Evolutionary conservation across 2,329 filamentous ascomycete species (phyloP), one percentile per base, ranked within the genome.

Genomic region (Fusarium torreyae): DNA sequence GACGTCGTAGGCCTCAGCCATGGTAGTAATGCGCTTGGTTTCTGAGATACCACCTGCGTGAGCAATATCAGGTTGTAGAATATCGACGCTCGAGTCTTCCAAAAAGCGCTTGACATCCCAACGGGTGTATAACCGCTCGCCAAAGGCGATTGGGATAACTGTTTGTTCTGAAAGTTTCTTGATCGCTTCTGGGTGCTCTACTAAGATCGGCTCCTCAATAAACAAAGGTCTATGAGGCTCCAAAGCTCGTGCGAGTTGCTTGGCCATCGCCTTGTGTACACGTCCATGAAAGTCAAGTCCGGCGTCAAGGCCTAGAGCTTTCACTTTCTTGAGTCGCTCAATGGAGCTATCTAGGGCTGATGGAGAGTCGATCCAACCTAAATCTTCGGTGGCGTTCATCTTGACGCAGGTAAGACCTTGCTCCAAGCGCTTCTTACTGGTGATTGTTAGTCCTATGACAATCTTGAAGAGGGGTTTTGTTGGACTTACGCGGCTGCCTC

Each of bases 211-310:
- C 69, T 94, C 91, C 75, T 94, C 92, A 43, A 94, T 89, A 76
- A 94, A 94, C n/a, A 94, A 80, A 0, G 91, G 92, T 2, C 84
- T 83, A 68, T 92, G 85, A 0, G 91, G 90, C 65, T 91, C 91
- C 0, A 94, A 83, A 0, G 86, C 83, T 59, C 86, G 86, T 2
- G 90, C 90, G 4, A 94, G 84, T 70, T 94, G 92, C 70, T 92
- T 93, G 0, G 91, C 92, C 91, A 94, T 94, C n/a, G 91, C 90
- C 65, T 91, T 91, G 78, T 94, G 92, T 1, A 93, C 82, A 10
- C 91, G 87, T 5, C 92, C 92, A 75, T 94, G 92, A 77, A 94
- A 94, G 72, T 94, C 92, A 26, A 94, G 84, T 3, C 89, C 92
- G 0, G 86, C 91, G 58, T 94, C 91, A 70, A 94, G 85, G 2